phyloP scores from a whole-genome alignment of 768 basidiomycete genomes.

The Boletus tomentosulus region DNA sequence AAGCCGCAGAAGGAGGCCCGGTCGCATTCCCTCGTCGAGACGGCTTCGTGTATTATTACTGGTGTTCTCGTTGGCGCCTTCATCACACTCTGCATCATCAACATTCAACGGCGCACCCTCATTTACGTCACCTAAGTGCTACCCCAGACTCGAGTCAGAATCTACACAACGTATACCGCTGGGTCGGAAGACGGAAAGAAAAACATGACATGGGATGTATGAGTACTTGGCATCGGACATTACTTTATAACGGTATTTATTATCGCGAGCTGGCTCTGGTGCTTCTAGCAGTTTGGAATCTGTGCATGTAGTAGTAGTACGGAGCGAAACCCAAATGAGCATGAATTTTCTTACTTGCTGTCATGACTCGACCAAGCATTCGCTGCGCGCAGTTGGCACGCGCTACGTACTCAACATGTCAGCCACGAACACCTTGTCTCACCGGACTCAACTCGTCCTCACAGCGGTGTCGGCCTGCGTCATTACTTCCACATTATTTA shows the following conservation, averaged over 20 bases:
- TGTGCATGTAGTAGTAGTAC: not conserved
- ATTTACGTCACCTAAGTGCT: slow-evolving; percentile 32
- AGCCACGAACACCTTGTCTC: slow-evolving; percentile 34
- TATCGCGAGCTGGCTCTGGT: slow-evolving; percentile 9
- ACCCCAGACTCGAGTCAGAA: not conserved
- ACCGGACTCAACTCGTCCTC: slow-evolving; percentile 60
- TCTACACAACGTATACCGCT: not conserved
- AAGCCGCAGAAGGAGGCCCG: slow-evolving; percentile 17
- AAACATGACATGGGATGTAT: slow-evolving; percentile 19
- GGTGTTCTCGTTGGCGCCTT: slow-evolving; percentile 60
- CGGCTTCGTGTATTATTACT: slow-evolving; percentile 47
- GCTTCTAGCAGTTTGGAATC: slow-evolving; percentile 1
- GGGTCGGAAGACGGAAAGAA: not conserved
- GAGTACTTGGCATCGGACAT: slow-evolving; percentile 6
- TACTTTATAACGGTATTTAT: slow-evolving; percentile 31
- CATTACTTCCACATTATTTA: slow-evolving; percentile 55
- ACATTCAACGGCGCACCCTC: slow-evolving; percentile 45
- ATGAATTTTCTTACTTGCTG: not conserved
- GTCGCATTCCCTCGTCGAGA: slow-evolving; percentile 27
- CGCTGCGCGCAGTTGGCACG: not conserved
- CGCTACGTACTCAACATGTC: not conserved
- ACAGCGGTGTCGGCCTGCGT: slow-evolving; percentile 64
- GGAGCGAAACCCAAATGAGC: slow-evolving; percentile 1
- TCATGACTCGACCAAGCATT: too few relatives aligned
- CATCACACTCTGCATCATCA: slow-evolving; percentile 48